A percentile compares a stretch with the other conserved stretches of the same genome.
Conservation (phyloP, 805 yeast species). For the Yarrowia osloensis region DNA sequence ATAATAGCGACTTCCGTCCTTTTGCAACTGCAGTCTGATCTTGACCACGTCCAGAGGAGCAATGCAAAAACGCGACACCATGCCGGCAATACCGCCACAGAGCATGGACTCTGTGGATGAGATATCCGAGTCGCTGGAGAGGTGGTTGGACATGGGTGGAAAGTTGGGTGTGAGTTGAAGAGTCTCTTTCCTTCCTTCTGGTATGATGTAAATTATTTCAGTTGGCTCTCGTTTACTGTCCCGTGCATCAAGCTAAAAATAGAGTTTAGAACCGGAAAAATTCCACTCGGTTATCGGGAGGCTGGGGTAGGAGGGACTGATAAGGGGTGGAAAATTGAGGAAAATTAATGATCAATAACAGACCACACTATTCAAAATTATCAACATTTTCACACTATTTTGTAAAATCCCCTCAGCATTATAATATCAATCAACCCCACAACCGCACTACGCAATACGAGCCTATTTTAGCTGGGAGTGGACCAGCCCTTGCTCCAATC, state of each 20-base stretch:
- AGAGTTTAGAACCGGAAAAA: constrained; percentile 4
- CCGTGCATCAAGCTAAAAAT: not conserved
- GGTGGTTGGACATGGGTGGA: constrained; percentile 34
- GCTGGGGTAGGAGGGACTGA: too few species aligned
- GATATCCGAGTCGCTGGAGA: constrained; percentile 51
- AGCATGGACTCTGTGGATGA: constrained; percentile 55
- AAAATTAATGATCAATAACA: too few species aligned
- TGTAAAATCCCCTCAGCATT: too few species aligned
- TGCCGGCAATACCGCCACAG: constrained; percentile 75
- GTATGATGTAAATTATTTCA: not conserved
- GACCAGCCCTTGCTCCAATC: not conserved
- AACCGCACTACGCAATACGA: not conserved
- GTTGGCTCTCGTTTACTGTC: not conserved
- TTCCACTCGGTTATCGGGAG: not conserved
- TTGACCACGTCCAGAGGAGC: constrained; percentile 83
- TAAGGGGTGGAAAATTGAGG: not conserved
- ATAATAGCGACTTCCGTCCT: constrained; percentile 39
- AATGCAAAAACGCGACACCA: constrained; percentile 58
- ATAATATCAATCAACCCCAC: too few species aligned
- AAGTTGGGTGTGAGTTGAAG: not conserved
- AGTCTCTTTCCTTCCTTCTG: not conserved
- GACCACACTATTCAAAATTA: too few species aligned
- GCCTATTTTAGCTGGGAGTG: not conserved
- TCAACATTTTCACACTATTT: too few species aligned
- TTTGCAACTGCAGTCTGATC: constrained; percentile 68